Conservation (phyloP, 139 green algal species). For the Parachlorella kessleri region DNA sequence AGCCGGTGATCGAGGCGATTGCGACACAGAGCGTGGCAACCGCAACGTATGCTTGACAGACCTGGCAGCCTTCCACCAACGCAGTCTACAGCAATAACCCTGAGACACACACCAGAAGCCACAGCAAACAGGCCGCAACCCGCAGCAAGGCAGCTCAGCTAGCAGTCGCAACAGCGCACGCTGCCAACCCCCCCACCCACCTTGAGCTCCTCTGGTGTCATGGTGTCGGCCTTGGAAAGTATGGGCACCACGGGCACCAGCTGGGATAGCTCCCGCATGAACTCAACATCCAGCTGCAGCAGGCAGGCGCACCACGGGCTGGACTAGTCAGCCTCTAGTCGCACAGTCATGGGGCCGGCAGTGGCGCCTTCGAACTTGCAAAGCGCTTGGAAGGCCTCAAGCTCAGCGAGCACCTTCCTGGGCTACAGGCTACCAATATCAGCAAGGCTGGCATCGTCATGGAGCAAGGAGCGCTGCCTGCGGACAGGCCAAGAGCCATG, state of each 20-base stretch:
- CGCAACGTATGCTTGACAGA: too few species aligned
- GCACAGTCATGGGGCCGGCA: not conserved
- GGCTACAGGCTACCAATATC: not conserved
- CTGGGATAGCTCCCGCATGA: slow-evolving; percentile 43
- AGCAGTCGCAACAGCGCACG: too few species aligned
- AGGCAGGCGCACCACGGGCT: not conserved
- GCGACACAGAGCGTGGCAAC: too few species aligned
- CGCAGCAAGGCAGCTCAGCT: too few species aligned
- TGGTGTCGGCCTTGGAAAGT: slow-evolving; percentile 56
- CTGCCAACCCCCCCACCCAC: too few species aligned
- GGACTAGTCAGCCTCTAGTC: not conserved
- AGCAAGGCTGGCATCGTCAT: not conserved
- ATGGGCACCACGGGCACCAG: slow-evolving; percentile 51
- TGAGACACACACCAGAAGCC: too few species aligned
- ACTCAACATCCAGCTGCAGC: slow-evolving; percentile 47
- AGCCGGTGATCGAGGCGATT: too few species aligned
- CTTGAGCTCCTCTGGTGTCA: slow-evolving; percentile 53
- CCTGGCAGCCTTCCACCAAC: too few species aligned
- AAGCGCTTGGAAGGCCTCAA: too few species aligned
- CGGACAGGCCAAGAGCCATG: not conserved
- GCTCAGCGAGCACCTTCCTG: too few species aligned
- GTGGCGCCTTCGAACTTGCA: not conserved
- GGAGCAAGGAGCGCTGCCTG: not conserved
- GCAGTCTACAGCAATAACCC: too few species aligned
- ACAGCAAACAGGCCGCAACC: too few species aligned